A percentile compares a stretch with the other conserved stretches of the same genome.
Conservation (phyloP, 345 rosid genomes). For the Arabidopsis thaliana region DNA sequence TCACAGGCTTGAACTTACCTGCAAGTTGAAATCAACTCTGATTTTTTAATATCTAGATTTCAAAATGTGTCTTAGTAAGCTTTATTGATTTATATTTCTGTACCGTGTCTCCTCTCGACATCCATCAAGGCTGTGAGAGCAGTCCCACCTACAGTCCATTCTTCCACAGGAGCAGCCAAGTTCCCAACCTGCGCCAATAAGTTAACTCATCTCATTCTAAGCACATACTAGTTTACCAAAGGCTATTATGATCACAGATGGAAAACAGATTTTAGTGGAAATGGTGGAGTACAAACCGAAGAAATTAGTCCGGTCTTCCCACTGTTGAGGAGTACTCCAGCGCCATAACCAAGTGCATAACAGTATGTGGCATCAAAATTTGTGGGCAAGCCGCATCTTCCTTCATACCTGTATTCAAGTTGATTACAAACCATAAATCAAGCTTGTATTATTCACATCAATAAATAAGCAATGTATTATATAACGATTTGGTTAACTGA, state of each 20-base stretch:
- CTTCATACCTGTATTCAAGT: conserved; percentile 74
- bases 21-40: conserved; percentile 23
- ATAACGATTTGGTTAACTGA: background rate
- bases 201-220: conserved; percentile 21
- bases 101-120: conserved; percentile 99
- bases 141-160: conserved; percentile 98
- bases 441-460: background rate
- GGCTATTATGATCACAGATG: background rate
- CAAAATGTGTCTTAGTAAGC: background rate
- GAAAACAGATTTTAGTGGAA: background rate
- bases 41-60: background rate
- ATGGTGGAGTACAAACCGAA: conserved; percentile 61
- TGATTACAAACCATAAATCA: background rate
- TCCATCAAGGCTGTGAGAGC: conserved; percentile 96
- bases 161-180: conserved; percentile 81
- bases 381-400: conserved; percentile 98
- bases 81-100: background rate
- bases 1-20: conserved; percentile 99
- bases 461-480: background rate
- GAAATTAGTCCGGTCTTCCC: conserved; percentile 95
- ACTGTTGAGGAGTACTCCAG: conserved; percentile 87
- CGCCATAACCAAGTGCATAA: conserved; percentile 94
- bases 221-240: conserved; percentile 5
- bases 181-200: conserved; percentile 74
- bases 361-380: conserved; percentile 95